Base-by-base conservation (phyloP, 202 grass and related monocot species). In the Carex arenaria region DNA sequence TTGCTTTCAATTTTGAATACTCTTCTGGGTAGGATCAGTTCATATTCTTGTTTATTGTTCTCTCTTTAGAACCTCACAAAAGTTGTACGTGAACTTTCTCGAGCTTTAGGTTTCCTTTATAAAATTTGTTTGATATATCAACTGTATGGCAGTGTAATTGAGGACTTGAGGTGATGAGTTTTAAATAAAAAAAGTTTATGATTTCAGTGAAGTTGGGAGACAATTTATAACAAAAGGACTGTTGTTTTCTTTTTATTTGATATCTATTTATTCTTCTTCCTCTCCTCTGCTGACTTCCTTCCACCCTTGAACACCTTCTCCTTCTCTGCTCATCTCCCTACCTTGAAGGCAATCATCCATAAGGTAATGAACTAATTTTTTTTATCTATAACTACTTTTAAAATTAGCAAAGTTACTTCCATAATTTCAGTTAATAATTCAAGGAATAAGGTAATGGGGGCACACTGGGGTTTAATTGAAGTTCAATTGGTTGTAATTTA, bases 1-100 rank as follows among this genome's bases (percentile, higher is more conserved):
- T 77, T 77, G 51, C 5, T 77, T 57, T 76, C 72, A 76, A 51
- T 76, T 77, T 77, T 77, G 72, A 70, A 77, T 56, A 30, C 56
- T 28, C 15, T 77, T 77, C 28, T 34, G 7, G 51, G 49, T 51
- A 57, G 52, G 7, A 77, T 57, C 72, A 77, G 72, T 57, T 32
- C 56, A 32, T 77, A 18, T 55, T 32, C 15, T 77, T 57, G 26
- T 77, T 56, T 55, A 19, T 15, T 34, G 5, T 77, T 57, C 0
- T 51, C 31, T 67, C 14, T 18, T 77, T 57, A 10, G 23, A 56
- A 57, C 23, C 28, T 77, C 51, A 34, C 23, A 32, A 34, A 55
- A 28, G 15, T 57, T 77, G 5, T 34, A 18, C 36, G 23, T 57
- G 26, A 56, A 17, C 28, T 57, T 32, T 77, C 51, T 31, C 26